A percentile compares a stretch with the other conserved stretches of the same genome.
Evolutionary conservation across 257 asterid species (phyloP).

Genomic region (Thymus quinquecostatus): DNA sequence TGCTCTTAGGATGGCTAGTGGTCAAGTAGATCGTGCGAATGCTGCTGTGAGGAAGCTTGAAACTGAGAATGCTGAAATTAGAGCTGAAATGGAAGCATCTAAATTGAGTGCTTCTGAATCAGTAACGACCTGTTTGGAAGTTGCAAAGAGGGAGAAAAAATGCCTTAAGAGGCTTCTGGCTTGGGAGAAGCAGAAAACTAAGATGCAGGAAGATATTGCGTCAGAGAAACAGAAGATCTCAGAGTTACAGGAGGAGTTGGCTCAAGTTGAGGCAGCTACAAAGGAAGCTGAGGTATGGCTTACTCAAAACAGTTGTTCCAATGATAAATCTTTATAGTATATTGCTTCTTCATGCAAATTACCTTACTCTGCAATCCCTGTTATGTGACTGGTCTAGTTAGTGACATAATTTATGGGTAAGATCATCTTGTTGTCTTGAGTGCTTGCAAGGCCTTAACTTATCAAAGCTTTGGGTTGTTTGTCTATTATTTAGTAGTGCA

Average conservation of each 20-base stretch:
- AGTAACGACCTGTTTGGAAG: constrained; percentile 64
- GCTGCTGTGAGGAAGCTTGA: constrained; percentile 83
- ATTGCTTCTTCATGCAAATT: constrained; percentile 3
- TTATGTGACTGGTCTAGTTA: constrained; percentile 10
- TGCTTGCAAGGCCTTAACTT: background rate
- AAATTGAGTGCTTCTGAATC: constrained; percentile 96
- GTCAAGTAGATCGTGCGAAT: constrained; percentile 83
- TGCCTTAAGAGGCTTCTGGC: constrained; percentile 72
- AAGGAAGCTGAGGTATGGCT: constrained; percentile 77
- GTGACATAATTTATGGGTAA: constrained; percentile 12
- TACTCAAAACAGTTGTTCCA: constrained; percentile 19
- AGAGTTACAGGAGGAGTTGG: constrained; percentile 65
- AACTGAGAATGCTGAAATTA: constrained; percentile 81
- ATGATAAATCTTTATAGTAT: background rate
- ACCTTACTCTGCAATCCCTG: background rate
- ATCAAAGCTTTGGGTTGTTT: background rate
- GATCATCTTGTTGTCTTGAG: constrained; percentile 12
- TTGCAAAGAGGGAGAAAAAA: constrained; percentile 89
- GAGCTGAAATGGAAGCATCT: constrained; percentile 94
- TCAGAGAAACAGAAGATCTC: constrained; percentile 62
- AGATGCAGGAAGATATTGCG: constrained; percentile 88
- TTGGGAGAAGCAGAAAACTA: constrained; percentile 87
- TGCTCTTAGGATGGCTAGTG: constrained; percentile 78
- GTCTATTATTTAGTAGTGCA: constrained; percentile 10
- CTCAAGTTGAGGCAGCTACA: constrained; percentile 58